These are phyloP conservation scores for Populus deltoides DNA, from an alignment of 345 rosid species.

Conservation along the genomic window DNA sequence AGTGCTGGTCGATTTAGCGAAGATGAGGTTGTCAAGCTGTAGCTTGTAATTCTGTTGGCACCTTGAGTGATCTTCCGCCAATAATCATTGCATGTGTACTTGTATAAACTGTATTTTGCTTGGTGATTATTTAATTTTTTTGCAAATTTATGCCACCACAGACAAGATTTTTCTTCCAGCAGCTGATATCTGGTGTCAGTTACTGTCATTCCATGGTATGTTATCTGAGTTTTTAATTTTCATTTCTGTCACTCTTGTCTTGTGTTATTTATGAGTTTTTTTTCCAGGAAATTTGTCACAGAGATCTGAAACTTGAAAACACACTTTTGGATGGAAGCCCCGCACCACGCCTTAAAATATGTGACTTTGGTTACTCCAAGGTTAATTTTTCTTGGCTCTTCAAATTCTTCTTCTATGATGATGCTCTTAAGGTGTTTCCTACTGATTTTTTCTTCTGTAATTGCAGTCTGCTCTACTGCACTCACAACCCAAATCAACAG, in stretches of 20 bases:
- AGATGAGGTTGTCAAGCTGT: slow-evolving; percentile 62
- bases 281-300: slow-evolving; percentile 57
- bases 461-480: slow-evolving; percentile 65
- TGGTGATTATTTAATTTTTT: neutral
- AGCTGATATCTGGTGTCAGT: slow-evolving; percentile 88
- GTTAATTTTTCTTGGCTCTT: slow-evolving; percentile 17
- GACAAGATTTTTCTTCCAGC: slow-evolving; percentile 89
- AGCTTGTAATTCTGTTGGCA: neutral
- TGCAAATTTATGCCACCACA: slow-evolving; percentile 15
- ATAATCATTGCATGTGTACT: neutral
- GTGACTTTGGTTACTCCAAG: slow-evolving; percentile 66
- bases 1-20: slow-evolving; percentile 88
- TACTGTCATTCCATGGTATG: slow-evolving; percentile 82
- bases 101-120: neutral
- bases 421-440: neutral
- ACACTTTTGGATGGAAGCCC: slow-evolving; percentile 62
- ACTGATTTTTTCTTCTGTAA: neutral
- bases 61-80: neutral
- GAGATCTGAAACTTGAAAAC: slow-evolving; percentile 60
- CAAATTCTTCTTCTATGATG: neutral
- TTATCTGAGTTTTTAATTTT: neutral
- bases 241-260: neutral
- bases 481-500: slow-evolving; percentile 70
- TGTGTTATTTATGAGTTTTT: slow-evolving; percentile 4
- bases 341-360: slow-evolving; percentile 55